Evolutionary conservation across 768 basidiomycete genomes (phyloP), one percentile per base, ranked within the genome.

Genomic region (Collybiopsis confluens): DNA sequence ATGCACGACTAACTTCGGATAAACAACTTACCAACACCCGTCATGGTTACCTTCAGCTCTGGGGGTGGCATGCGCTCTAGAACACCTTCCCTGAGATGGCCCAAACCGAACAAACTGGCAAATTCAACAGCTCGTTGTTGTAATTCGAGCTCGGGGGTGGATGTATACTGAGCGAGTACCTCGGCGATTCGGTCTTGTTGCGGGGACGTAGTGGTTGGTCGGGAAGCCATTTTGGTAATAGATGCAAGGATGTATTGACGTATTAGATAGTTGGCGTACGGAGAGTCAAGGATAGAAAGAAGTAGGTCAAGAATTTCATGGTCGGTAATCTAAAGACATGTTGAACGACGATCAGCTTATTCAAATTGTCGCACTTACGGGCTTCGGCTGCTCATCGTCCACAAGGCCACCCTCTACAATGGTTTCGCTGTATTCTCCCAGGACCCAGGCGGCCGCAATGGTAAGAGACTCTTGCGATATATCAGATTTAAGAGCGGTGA

Each of bases 51-150:
- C 72, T 95, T 97, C 59, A 98, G 72, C 67, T 99, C 97, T 1
- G 97, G 97, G 4, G 92, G 90, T n/a, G 97, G 97, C 97, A 99
- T 99, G 52, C 93, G 82, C 73, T 99, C 97, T 56, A 98, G 68
- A 1, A 99, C 93, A 35, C 96, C 97, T 7, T 79, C 76, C 55
- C 82, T 77, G 20, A 90, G 71, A n/a, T 89, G 84, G 4, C 86
- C 86, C 7, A 92, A 70, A 26, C 78, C 82, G 65, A 92, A 92
- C 59, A 99, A 66, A 61, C 82, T 88, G 1, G 88, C 90, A 68
- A 94, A 98, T 68, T 99, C 97, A 13, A 98, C 92, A 0, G 94
- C 89, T 40, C 97, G 83, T 64, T 98, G 97, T 67, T 98, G 97
- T 35, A 97, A 74, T 68, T 99, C 97, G 16, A 99, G 75, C 65